phyloP scores from a whole-genome alignment of 2,329 filamentous ascomycete species.

The Fusarium hainanense region DNA sequence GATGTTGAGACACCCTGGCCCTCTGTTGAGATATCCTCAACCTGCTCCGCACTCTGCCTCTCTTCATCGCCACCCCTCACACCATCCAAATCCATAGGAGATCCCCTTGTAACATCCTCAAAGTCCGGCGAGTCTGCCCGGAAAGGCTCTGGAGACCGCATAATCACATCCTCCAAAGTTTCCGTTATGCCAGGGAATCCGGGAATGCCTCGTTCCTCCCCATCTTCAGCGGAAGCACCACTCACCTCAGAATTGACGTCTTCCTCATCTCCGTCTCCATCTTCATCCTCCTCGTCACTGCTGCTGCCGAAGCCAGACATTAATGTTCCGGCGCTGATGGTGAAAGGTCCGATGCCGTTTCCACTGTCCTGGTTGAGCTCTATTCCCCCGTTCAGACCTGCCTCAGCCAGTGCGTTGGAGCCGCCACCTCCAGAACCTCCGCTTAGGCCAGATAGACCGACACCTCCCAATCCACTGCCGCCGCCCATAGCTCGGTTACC shows the following conservation, averaged over 20 bases:
- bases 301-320: constrained; percentile 94
- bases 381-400: constrained; percentile 80
- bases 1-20: too few relatives aligned
- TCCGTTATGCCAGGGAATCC: constrained; percentile 46
- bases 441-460: constrained; percentile 61
- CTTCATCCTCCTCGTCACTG: constrained; percentile 95
- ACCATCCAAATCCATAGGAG: constrained; percentile 37
- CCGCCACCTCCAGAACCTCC: constrained; percentile 53
- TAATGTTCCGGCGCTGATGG: constrained; percentile 77
- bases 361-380: constrained; percentile 73
- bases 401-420: constrained; percentile 80
- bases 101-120: constrained; percentile 33
- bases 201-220: constrained; percentile 42
- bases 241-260: constrained; percentile 77
- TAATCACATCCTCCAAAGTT: constrained; percentile 48
- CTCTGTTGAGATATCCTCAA: constrained; percentile 29
- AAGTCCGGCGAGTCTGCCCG: constrained; percentile 40
- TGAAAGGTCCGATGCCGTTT: constrained; percentile 77
- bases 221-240: constrained; percentile 52
- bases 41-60: constrained; percentile 34
- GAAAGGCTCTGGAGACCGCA: constrained; percentile 48
- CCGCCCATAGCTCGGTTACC: constrained; percentile 74
- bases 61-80: constrained; percentile 25
- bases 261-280: constrained; percentile 86
- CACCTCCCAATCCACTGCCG: constrained; percentile 59